phyloP scores from a whole-genome alignment of 2,329 filamentous ascomycete genomes.

The Aspergillus sp. region DNA sequence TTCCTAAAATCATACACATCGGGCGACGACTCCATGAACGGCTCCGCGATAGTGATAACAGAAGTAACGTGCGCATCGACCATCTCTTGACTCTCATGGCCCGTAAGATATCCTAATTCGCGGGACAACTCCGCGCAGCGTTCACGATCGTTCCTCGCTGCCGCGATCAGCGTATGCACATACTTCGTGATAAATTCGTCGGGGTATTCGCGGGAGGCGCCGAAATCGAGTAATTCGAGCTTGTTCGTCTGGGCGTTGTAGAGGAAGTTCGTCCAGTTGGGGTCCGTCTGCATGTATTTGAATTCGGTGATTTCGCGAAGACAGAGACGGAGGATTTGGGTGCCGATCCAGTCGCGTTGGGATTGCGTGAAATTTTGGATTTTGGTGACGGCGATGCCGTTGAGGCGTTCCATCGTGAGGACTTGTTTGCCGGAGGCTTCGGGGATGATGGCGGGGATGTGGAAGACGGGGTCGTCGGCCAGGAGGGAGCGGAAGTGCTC shows the following conservation, averaged over 20 bases:
- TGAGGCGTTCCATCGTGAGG: constrained; percentile 89
- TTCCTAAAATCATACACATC: constrained; percentile 88
- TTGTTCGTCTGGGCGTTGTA: constrained; percentile 73
- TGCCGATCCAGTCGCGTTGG: constrained; percentile 94
- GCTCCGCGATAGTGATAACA: constrained; percentile 87
- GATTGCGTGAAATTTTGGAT: constrained; percentile 72
- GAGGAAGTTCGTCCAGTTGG: constrained; percentile 99
- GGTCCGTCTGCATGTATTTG: constrained; percentile 98
- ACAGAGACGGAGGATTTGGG: constrained; percentile 87
- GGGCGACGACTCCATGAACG: constrained; percentile 75
- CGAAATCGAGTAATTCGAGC: constrained; percentile 93
- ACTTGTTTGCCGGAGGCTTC: constrained; percentile 85
- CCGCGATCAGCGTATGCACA: constrained; percentile 76
- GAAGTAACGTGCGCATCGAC: constrained; percentile 85
- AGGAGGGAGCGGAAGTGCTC: constrained; percentile 75
- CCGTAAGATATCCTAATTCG: constrained; percentile 86
- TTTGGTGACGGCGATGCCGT: constrained; percentile 82
- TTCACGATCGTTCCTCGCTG: constrained; percentile 68
- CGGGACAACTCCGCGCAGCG: constrained; percentile 69
- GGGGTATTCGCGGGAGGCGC: constrained; percentile 84
- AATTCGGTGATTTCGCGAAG: constrained; percentile 92
- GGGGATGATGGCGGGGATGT: constrained; percentile 74
- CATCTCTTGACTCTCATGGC: constrained; percentile 83
- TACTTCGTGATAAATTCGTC: constrained; percentile 78
- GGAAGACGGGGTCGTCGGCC: constrained; percentile 74